These are phyloP conservation scores for Neurospora sp. DNA, from an alignment of 495 filamentous ascomycete genomes.

Conservation along the genomic window DNA sequence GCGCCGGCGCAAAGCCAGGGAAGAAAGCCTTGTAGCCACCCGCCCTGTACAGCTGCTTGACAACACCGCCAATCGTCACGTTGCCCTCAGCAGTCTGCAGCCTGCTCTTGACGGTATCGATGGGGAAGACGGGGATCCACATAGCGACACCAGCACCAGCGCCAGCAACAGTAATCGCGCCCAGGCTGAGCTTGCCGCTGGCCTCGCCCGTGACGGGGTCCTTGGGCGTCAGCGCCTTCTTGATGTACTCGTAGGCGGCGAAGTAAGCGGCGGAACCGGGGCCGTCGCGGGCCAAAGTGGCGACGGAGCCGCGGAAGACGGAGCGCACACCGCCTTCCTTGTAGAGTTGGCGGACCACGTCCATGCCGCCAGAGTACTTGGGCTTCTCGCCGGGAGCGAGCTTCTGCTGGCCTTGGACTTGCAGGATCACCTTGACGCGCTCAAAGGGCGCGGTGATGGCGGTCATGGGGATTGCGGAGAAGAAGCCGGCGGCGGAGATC, in stretches of 20 bases:
- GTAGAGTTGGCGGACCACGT: constrained; percentile 95
- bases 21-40: constrained; percentile 94
- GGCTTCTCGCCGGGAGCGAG: constrained; percentile 83
- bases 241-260: constrained; percentile 92
- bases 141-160: constrained; percentile 91
- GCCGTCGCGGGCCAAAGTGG: constrained; percentile 88
- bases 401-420: constrained; percentile 89
- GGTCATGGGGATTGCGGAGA: constrained; percentile 97
- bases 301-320: constrained; percentile 82
- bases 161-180: constrained; percentile 77
- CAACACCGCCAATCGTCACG: constrained; percentile 70
- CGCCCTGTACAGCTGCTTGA: constrained; percentile 63
- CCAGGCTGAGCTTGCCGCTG: constrained; percentile 62
- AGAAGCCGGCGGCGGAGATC: constrained; percentile 88
- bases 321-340: constrained; percentile 79
- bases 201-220: constrained; percentile 64
- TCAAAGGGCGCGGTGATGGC: constrained; percentile 96
- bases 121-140: constrained; percentile 98
- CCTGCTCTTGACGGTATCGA: constrained; percentile 92
- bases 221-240: constrained; percentile 74
- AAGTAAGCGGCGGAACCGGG: constrained; percentile 94
- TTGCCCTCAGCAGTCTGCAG: constrained; percentile 87
- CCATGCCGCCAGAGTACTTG: constrained; percentile 77
- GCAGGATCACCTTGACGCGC: constrained; percentile 95
- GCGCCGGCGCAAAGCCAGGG: constrained; percentile 86